phyloP scores from a whole-genome alignment of 768 basidiomycete genomes.

The Boletus rubescentipes region DNA sequence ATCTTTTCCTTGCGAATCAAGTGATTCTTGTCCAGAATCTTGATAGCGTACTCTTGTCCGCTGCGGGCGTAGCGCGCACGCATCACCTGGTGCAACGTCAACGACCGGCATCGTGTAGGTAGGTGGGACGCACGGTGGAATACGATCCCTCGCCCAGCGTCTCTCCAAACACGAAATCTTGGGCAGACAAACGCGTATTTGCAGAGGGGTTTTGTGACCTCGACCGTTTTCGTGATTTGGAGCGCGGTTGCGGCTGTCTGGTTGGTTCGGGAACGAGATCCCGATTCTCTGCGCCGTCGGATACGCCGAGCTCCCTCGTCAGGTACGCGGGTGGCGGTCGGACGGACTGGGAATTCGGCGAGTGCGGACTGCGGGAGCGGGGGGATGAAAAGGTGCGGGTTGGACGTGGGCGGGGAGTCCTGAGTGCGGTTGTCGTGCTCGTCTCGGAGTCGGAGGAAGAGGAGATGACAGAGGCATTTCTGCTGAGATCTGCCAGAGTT shows the following conservation, averaged over 20 bases:
- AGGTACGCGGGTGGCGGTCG: conserved; percentile 55
- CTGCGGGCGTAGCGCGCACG: conserved; percentile 52
- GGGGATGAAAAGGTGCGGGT: conserved; percentile 65
- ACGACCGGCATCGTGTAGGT: conserved; percentile 3
- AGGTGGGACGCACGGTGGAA: conserved; percentile 59
- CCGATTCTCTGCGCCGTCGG: conserved; percentile 25
- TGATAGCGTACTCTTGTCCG: conserved; percentile 70
- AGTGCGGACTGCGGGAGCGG: conserved; percentile 52
- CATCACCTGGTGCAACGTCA: conserved; percentile 47
- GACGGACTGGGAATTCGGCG: conserved; percentile 35
- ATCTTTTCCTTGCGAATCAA: conserved; percentile 77
- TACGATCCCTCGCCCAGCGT: conserved; percentile 83
- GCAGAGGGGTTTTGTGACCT: conserved; percentile 47
- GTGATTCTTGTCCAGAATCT: conserved; percentile 82
- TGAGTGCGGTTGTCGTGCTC: conserved; percentile 38
- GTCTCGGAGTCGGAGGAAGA: conserved; percentile 59
- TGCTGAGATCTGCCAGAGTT: conserved; percentile 63
- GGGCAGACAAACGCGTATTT: conserved; percentile 44
- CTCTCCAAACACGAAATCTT: conserved; percentile 72
- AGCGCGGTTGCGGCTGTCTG: conserved; percentile 30
- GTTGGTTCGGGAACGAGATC: conserved; percentile 12
- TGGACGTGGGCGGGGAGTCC: conserved; percentile 51
- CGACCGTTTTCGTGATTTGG: conserved; percentile 40
- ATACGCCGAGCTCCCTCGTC: conserved; percentile 52
- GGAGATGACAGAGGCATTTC: conserved; percentile 76